Conservation (phyloP, 2,329 filamentous ascomycete genomes). For the Venturia pyrina region DNA sequence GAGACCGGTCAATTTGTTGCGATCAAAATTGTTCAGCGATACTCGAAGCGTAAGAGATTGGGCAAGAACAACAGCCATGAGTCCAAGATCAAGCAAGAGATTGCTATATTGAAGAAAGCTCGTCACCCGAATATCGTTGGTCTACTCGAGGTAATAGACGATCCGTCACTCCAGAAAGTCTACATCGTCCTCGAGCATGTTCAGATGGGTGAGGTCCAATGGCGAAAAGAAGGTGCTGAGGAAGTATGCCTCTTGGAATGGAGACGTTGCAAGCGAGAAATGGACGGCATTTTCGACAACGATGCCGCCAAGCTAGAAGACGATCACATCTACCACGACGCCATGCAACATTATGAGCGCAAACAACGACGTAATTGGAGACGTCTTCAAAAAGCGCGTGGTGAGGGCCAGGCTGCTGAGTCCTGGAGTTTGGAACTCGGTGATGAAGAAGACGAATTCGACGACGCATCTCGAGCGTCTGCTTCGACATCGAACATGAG, state of each 20-base stretch:
- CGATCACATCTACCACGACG: slow-evolving; percentile 31
- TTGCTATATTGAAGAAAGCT: slow-evolving; percentile 97
- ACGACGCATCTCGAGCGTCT: slow-evolving; percentile 25
- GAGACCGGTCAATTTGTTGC: slow-evolving; percentile 71
- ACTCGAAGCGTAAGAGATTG: slow-evolving; percentile 86
- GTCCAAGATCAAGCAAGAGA: slow-evolving; percentile 87
- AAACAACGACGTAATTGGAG: slow-evolving; percentile 29
- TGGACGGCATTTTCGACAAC: slow-evolving; percentile 37
- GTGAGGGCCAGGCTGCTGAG: slow-evolving; percentile 38
- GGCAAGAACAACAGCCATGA: slow-evolving; percentile 61
- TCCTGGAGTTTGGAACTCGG: slow-evolving; percentile 83
- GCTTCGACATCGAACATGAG: slow-evolving; percentile 20
- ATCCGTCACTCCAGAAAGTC: slow-evolving; percentile 91
- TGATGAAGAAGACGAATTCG: slow-evolving; percentile 42
- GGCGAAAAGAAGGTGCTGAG: slow-evolving; percentile 79
- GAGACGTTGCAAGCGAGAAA: slow-evolving; percentile 64
- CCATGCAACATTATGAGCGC: slow-evolving; percentile 47
- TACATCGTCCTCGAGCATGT: slow-evolving; percentile 97
- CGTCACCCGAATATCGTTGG: slow-evolving; percentile 95
- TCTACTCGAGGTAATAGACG: slow-evolving; percentile 92
- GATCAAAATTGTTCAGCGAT: slow-evolving; percentile 96
- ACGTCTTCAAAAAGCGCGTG: slow-evolving; percentile 25
- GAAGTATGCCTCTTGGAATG: slow-evolving; percentile 79
- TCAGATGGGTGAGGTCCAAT: slow-evolving; percentile 85
- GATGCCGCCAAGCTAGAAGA: slow-evolving; percentile 34